Conservation (phyloP, 1,139 yeast species). For the Yamadazyma atmosphaerica region DNA sequence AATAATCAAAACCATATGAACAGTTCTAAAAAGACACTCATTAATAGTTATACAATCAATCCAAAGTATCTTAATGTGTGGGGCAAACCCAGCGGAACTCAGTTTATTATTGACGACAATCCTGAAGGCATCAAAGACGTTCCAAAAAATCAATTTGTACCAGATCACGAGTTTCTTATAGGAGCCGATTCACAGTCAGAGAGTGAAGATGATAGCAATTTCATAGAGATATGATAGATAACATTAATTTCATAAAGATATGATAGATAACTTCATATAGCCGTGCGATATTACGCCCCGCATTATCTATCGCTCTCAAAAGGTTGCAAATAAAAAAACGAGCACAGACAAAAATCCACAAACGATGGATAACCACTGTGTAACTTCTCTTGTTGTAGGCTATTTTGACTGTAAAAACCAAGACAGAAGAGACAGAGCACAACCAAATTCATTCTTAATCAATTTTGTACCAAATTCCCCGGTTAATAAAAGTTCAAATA, state of each 20-base stretch:
- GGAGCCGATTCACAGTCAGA: not conserved
- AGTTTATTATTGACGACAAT: not conserved
- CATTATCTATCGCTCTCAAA: conserved; percentile 14
- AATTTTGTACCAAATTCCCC: too few relatives aligned
- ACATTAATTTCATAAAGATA: too few relatives aligned
- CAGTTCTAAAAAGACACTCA: conserved; percentile 1
- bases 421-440: not conserved
- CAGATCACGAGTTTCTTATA: not conserved
- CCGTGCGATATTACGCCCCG: too few relatives aligned
- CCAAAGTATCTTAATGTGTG: not conserved
- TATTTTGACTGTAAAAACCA: too few relatives aligned
- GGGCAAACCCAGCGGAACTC: conserved; percentile 1
- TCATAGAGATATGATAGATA: not conserved
- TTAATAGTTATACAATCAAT: conserved; percentile 25
- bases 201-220: conserved; percentile 15
- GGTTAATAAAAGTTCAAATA: too few relatives aligned
- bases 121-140: too few relatives aligned
- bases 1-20: conserved; percentile 14
- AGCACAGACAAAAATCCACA: conserved; percentile 39
- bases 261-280: too few relatives aligned
- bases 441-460: too few relatives aligned
- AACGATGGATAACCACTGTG: conserved; percentile 16
- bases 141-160: not conserved
- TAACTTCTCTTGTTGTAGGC: conserved; percentile 30
- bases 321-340: conserved; percentile 21